Conservation (phyloP, 441 rosid genomes). For the Pelargonium cotyledonis region DNA sequence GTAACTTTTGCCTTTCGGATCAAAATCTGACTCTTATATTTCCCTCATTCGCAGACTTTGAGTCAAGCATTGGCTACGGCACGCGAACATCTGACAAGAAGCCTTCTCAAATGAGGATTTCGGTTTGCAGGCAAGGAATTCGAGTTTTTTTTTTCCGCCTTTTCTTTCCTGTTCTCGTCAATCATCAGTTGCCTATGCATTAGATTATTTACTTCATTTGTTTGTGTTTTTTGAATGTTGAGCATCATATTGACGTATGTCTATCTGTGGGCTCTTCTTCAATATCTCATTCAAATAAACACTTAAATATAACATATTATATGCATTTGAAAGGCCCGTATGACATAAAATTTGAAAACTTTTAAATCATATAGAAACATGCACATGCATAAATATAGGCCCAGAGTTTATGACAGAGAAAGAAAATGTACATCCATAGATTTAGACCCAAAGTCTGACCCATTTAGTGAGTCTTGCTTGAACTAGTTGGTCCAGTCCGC, state of each 20-base stretch:
- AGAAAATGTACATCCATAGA: no score
- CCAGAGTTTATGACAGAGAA: background rate
- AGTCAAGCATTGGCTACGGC: conserved; percentile 58
- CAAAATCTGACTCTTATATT: background rate
- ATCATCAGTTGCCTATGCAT: background rate
- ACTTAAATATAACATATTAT: background rate
- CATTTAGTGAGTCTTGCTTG: no score
- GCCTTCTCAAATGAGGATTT: conserved; percentile 40
- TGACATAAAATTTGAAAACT: no score
- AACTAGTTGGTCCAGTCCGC: no score
- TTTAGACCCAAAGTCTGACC: no score
- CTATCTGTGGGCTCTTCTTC: background rate
- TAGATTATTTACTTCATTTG: background rate
- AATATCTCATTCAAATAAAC: background rate
- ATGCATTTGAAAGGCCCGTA: background rate
- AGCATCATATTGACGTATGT: background rate
- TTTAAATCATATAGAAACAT: background rate
- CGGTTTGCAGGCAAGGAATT: background rate
- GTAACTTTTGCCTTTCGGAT: background rate
- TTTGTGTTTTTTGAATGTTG: background rate
- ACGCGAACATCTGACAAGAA: conserved; percentile 56
- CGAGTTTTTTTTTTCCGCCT: background rate
- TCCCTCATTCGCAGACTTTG: conserved; percentile 38
- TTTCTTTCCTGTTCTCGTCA: background rate
- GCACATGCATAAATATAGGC: background rate